Base-by-base conservation (phyloP, 108 stramenopile genomes). In the Pseudonitzschia pungens region DNA sequence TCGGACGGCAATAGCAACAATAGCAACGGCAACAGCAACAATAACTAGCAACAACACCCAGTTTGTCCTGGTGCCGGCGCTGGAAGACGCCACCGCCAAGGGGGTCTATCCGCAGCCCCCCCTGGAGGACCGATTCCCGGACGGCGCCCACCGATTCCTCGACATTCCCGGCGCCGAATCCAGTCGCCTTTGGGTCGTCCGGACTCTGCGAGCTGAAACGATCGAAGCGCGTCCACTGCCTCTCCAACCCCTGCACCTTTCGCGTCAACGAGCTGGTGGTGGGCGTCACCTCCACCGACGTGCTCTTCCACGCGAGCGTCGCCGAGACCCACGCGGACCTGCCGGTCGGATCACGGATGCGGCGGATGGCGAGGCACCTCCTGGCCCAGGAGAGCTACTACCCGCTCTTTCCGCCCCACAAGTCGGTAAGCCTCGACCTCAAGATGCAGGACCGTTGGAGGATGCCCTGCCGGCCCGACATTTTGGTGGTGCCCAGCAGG, bases 41-140 rank as follows among this genome's bases (percentile, higher is more conserved):
- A n/a, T n/a, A n/a, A n/a, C n/a, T n/a, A n/a, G n/a, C n/a, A n/a
- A n/a, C n/a, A n/a, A n/a, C n/a, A 98, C 98, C 20, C 92, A 97
- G 51, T 92, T 99, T 72, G 92, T 98, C 18, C 74, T 99, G 48
- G 90, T 98, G 16, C 98, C 98, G 9, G 93, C 95, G 65, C 60
- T 96, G 57, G 91, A 96, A 11, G 98, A 99, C 83, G 97, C 92
- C 6, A 83, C 92, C 66, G 90, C 92, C 40, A 95, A 97, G 66
- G 83, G 77, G 64, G 97, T 96, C 4, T 86, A 71, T 70, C 89
- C 89, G 4, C 91, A 96, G 86, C 83, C 93, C 48, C 96, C 96
- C 18, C 82, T 94, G 24, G 50, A 71, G 63, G 92, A 96, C 70
- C 70, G 86, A 45, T 66, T 88, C 9, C 6, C 44, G 1, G 54